Evolutionary conservation across 192 early-diverging fungal genomes (phyloP).

Genomic region (Thamnidium elegans): DNA sequence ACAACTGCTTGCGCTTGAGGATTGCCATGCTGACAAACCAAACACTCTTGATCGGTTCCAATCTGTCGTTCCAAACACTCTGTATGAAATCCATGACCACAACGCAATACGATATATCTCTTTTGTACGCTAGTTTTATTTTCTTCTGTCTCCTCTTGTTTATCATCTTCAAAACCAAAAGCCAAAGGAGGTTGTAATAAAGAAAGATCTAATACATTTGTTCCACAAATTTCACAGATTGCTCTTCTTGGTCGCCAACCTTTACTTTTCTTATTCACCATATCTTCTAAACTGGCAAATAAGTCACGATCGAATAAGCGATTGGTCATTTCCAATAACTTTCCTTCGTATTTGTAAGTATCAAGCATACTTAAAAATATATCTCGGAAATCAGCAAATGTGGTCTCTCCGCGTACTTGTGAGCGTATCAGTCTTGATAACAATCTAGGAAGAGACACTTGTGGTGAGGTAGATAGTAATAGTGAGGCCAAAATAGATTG

Average conservation of each 20-base stretch:
- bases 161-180: slow-evolving; percentile 13
- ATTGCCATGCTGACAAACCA: slow-evolving; percentile 13
- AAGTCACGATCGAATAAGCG: slow-evolving; percentile 58
- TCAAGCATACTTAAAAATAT: slow-evolving; percentile 63
- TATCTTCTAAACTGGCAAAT: slow-evolving; percentile 48
- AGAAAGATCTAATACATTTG: slow-evolving; percentile 47
- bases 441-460: slow-evolving; percentile 54
- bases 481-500: slow-evolving; percentile 57
- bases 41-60: slow-evolving; percentile 15
- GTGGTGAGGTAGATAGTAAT: slow-evolving; percentile 54
- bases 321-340: slow-evolving; percentile 60
- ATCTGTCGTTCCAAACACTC: slow-evolving; percentile 41
- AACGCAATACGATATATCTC: slow-evolving; percentile 48
- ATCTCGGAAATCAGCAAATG: slow-evolving; percentile 55
- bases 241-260: slow-evolving; percentile 56
- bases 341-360: slow-evolving; percentile 63
- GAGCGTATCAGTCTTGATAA: slow-evolving; percentile 54
- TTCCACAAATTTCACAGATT: slow-evolving; percentile 52
- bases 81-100: slow-evolving; percentile 55
- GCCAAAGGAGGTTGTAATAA: slow-evolving; percentile 38
- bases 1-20: not conserved
- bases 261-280: slow-evolving; percentile 48
- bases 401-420: slow-evolving; percentile 44
- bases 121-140: not conserved
- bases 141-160: not conserved